These are phyloP conservation scores for Colletotrichum zoysiae DNA, from an alignment of 2,329 filamentous ascomycete genomes.

Conservation along the genomic window DNA sequence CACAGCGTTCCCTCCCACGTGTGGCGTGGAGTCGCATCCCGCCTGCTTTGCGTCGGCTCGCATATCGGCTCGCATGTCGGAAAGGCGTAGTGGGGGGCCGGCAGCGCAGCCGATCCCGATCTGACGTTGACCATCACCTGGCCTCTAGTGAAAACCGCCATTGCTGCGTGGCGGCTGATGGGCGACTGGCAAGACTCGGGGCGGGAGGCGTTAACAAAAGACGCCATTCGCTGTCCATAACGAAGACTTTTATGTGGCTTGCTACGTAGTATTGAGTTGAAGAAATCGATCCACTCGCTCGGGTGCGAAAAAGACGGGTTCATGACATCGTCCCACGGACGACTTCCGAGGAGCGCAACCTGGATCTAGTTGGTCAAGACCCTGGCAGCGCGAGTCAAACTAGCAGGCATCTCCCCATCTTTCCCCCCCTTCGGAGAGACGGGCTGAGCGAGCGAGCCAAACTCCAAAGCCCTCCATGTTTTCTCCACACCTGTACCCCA, in stretches of 20 bases:
- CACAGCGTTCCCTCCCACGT: slow-evolving; percentile 17
- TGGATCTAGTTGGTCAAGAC: slow-evolving; percentile 17
- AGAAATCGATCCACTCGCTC: slow-evolving; percentile 10
- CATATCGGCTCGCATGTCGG: slow-evolving; percentile 39
- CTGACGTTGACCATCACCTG: slow-evolving; percentile 19
- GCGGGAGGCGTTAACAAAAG: fast-evolving
- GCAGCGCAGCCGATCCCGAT: slow-evolving; percentile 17
- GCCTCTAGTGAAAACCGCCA: not conserved
- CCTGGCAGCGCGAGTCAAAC: slow-evolving; percentile 33
- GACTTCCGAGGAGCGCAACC: slow-evolving; percentile 33
- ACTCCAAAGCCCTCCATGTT: slow-evolving; percentile 33
- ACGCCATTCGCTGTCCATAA: not conserved
- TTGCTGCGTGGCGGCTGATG: not conserved
- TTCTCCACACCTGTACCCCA: slow-evolving; percentile 35
- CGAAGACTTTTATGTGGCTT: not conserved
- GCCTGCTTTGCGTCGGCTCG: slow-evolving; percentile 32
- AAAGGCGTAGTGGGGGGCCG: slow-evolving; percentile 20
- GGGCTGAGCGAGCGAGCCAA: slow-evolving; percentile 23
- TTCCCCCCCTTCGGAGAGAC: not conserved
- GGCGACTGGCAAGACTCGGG: no score
- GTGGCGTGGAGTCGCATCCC: slow-evolving; percentile 11
- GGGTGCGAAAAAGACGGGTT: slow-evolving; percentile 9
- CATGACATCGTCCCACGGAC: slow-evolving; percentile 32
- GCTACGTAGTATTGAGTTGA: no score
- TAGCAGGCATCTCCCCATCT: slow-evolving; percentile 26